Evolutionary conservation across 2,329 filamentous ascomycete genomes (phyloP).

Genomic region (Grosmannia serpens): DNA sequence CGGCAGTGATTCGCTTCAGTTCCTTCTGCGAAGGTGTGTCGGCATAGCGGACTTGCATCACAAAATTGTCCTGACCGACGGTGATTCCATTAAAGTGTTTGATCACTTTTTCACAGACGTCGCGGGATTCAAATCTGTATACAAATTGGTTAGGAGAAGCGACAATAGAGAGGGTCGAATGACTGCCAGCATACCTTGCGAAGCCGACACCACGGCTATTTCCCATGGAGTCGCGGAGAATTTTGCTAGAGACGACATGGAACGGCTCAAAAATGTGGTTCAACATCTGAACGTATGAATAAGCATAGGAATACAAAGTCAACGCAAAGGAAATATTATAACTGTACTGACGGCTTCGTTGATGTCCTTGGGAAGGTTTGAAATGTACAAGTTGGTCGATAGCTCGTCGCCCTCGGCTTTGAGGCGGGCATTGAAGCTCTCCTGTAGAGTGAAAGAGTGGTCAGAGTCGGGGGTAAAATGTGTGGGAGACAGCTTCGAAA

Average conservation of each 20-base stretch:
- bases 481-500: no score
- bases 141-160: conserved; percentile 13
- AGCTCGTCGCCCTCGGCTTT: conserved; percentile 85
- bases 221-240: conserved; percentile 81
- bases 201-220: conserved; percentile 96
- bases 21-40: conserved; percentile 96
- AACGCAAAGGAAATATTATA: not conserved
- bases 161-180: not conserved
- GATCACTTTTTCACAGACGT: conserved; percentile 85
- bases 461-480: not conserved
- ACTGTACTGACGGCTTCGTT: conserved; percentile 65
- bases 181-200: conserved; percentile 58
- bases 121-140: conserved; percentile 75
- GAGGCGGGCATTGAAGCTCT: conserved; percentile 95
- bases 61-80: conserved; percentile 66
- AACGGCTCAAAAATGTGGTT: conserved; percentile 69
- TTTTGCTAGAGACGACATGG: conserved; percentile 85
- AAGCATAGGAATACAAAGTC: not conserved
- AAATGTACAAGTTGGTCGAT: conserved; percentile 96
- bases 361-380: conserved; percentile 85
- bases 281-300: conserved; percentile 38
- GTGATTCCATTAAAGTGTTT: conserved; percentile 70
- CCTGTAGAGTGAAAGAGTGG: conserved; percentile 39
- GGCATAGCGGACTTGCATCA: conserved; percentile 90
- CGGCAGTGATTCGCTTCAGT: conserved; percentile 89